A percentile compares a stretch with the other conserved stretches of the same genome.
phyloP scores from a whole-genome alignment of 306 rosid species.

The Dryas alaskensis region DNA sequence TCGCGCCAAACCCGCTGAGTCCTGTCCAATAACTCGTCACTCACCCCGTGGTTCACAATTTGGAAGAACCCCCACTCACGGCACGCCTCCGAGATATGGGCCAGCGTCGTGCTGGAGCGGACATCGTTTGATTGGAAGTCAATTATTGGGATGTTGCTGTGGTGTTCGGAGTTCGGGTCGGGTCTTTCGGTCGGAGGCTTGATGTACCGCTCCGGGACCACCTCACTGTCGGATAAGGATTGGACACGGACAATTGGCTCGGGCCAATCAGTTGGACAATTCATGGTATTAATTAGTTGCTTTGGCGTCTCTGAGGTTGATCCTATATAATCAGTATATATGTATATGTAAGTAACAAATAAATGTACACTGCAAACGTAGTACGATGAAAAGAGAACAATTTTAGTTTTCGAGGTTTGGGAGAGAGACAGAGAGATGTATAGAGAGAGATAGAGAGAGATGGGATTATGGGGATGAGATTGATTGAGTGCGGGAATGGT shows the following conservation, averaged over 20 bases:
- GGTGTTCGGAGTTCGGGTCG: background rate
- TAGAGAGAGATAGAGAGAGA: background rate
- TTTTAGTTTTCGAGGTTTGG: background rate
- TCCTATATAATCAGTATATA: background rate
- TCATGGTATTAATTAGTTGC: slow-evolving; percentile 25
- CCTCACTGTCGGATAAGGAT: slow-evolving; percentile 55
- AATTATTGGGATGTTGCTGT: slow-evolving; percentile 60
- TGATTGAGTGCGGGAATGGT: slow-evolving; percentile 24
- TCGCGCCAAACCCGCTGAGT: slow-evolving; percentile 51
- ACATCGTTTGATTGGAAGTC: slow-evolving; percentile 40
- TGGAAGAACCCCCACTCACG: slow-evolving; percentile 80
- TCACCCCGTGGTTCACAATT: slow-evolving; percentile 62
- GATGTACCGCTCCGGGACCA: slow-evolving; percentile 61
- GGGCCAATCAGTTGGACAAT: slow-evolving; percentile 64
- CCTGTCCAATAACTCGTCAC: slow-evolving; percentile 48
- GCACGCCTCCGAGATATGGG: slow-evolving; percentile 55
- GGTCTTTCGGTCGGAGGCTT: slow-evolving; percentile 49
- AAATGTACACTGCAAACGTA: too few species aligned
- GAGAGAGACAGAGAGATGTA: background rate
- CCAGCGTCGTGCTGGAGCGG: slow-evolving; percentile 11
- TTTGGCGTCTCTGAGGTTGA: slow-evolving; percentile 17
- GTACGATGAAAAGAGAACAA: background rate
- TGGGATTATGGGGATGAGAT: background rate
- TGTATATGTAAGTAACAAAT: background rate
- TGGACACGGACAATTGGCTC: slow-evolving; percentile 85